phyloP scores from a whole-genome alignment of 2,329 filamentous ascomycete species.

The Aureobasidium leucospermi region DNA sequence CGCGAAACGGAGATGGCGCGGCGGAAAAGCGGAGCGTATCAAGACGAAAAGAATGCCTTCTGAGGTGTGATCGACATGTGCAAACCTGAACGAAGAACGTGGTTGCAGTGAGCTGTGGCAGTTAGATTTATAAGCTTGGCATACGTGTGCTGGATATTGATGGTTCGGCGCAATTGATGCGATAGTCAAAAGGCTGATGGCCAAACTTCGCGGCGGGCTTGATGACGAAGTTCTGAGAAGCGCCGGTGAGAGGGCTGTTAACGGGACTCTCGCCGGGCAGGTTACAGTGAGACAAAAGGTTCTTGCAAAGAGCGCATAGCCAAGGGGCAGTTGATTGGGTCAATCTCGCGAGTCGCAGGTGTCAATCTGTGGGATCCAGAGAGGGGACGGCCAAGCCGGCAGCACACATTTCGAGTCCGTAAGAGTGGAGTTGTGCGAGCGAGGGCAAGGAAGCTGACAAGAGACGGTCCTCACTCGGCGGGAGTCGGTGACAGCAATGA shows the following conservation, averaged over 20 bases:
- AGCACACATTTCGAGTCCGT: background rate
- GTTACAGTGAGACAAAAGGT: background rate
- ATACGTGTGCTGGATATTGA: background rate
- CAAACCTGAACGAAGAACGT: constrained; percentile 4
- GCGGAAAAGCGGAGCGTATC: background rate
- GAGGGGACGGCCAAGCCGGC: constrained; percentile 10
- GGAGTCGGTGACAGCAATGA: background rate
- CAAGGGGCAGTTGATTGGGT: constrained; percentile 2
- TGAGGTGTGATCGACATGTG: background rate
- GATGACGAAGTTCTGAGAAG: background rate
- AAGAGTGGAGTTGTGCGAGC: constrained; percentile 4
- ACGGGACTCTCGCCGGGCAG: background rate
- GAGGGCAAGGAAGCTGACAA: constrained; percentile 2
- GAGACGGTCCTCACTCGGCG: constrained; percentile 1
- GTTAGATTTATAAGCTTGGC: background rate
- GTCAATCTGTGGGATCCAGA: constrained; percentile 4
- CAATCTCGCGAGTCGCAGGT: background rate
- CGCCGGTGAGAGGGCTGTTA: background rate
- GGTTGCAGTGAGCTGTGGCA: constrained; percentile 3
- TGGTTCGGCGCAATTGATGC: background rate
- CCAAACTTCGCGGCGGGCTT: background rate
- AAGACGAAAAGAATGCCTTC: background rate
- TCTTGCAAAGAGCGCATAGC: background rate
- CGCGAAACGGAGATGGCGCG: constrained; percentile 1
- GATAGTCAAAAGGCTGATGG: background rate